Base-by-base conservation (phyloP, 768 basidiomycete species). In the Multifurca ochricompacta region DNA sequence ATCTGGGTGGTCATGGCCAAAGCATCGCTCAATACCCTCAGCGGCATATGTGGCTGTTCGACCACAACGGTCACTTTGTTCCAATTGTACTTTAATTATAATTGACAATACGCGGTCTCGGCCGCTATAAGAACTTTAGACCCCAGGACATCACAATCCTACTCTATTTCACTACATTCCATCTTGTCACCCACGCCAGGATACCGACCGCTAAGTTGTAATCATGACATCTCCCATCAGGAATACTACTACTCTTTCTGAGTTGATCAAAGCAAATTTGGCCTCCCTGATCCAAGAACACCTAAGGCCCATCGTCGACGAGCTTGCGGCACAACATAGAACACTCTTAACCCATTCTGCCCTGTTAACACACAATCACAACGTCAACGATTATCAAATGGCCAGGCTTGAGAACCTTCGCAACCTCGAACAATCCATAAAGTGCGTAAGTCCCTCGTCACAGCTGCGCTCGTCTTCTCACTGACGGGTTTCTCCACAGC, bases 401-500 rank as follows among this genome's bases (percentile, higher is more conserved):
- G 8, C 16, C 28, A 51, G 39, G 19, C 39, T 57, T 8, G 56
- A 57, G 51, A 48, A 47, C 34, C 39, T 57, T 6, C 56, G 56
- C 18, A 28, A 57, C 35, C 34, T 57, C 10, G 56, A 48, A 28
- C 56, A 57, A 25, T 57, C 56, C 40, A 31, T 57, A 50, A 57
- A 57, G 56, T 57, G 25, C 13, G 50, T 23, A 21, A n/a, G 18
- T 8, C 16, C 11, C 1, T 25, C 19, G 7, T 37, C 42, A 8
- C 18, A 8, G 4, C 25, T 34, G 10, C 28, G 18, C 14, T 19
- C 3, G 9, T 36, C 27, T 1, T 9, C 7, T 2, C 16, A 25
- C 50, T 52, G 14, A 52, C 45, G 13, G 34, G 8, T n/a, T n/a
- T 6, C 37, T 1, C n/a, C 39, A 19, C 45, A 57, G 56, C 27